Base-by-base conservation (phyloP, 2,329 filamentous ascomycete genomes). In the Sclerotinia nivalis region DNA sequence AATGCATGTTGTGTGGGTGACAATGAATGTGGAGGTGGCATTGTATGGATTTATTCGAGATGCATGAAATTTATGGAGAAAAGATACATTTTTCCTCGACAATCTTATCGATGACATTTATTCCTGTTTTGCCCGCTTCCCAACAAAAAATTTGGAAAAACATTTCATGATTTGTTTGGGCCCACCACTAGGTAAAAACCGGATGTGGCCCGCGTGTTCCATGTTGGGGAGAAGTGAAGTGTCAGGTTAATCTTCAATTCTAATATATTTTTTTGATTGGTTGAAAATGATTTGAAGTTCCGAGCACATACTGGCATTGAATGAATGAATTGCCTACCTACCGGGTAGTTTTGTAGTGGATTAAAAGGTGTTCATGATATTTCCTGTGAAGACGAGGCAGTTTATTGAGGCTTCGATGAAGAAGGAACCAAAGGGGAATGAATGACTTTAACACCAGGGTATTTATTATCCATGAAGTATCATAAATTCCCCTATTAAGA, bases 11-110 rank as follows among this genome's bases (percentile, higher is more conserved):
- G 47, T 49, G 40, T 43, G 40, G 40, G 40, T 43, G 40, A 43
- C 4, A 15, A 5, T 61, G 43, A n/a, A 34, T 49, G 45, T 62
- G 60, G 60, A 37, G 60, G 60, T 62, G 60, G 60, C 45, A 43
- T 62, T 61, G 45, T 31, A 62, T 62, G 60, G 45, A 20, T 50
- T 15, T 37, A 37, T 50, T 50, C n/a, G 25, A 40, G 56, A 60
- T 45, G 56, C n/a, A 60, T 60, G 37, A 43, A 60, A 60, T 43
- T 43, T 60, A 37, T 60, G 56, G 56, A 43, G 37, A 43, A 45
- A 43, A 15, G 34, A 40, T 43, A 6, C 13, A 59, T 43, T 40
- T 59, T 59, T 10, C 56, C 34, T 59, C 56, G 56, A 59, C 56
- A 40, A 59, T 59, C 56, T 43, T 59, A 59, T 59, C 22, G 56